Evolutionary conservation across 805 yeast species (phyloP), one percentile per base, ranked within the genome.

Genomic region (Candida easanensis): DNA sequence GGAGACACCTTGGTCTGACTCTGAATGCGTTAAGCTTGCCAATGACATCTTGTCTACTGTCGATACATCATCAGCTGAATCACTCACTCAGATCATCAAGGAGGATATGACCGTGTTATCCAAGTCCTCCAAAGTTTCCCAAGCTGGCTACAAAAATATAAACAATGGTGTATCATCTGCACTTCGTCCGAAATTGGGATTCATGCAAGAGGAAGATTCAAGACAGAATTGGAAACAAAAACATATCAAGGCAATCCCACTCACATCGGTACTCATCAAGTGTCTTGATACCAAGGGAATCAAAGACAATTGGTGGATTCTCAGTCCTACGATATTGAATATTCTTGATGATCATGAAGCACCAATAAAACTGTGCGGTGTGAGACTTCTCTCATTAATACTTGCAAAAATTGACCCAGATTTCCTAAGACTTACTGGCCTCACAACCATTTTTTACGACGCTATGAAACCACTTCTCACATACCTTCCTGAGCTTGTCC

Each of bases 301-400:
- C 3, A 49, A 49, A 18, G 45, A 50, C 19, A 30, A 47, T 31
- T 58, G 62, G 62, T 54, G 58, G 54, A 20, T 58, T 15, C 44
- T 58, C 2, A 44, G 57, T 0, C 61, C 63, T 2, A 51, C 61
- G 0, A 47, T 58, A 4, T 28, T 58, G 19, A 58, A 58, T 35
- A 39, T 56, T 1, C 19, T 58, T 9, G 63, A 58, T 45, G 62
- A 58, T 26, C 60, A 58, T 41, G 63, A 58, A 26, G 60, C 56
- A 4, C 38, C 45, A 5, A 52, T 58, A 4, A 57, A 57, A 35
- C 26, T 54, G 1, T 34, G 44, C 34, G 63, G 63, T 20, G 56
- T 56, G 9, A 33, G 30, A 25, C 27, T 58, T 1, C 23, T 58
- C 6, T 36, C 47, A 3, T 19, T 30, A 1, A 14, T 58, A 13